A percentile compares a stretch with the other conserved stretches of the same genome.
Evolutionary conservation across 1,139 yeast species (phyloP).

Genomic region (Meyerozyma sp.): DNA sequence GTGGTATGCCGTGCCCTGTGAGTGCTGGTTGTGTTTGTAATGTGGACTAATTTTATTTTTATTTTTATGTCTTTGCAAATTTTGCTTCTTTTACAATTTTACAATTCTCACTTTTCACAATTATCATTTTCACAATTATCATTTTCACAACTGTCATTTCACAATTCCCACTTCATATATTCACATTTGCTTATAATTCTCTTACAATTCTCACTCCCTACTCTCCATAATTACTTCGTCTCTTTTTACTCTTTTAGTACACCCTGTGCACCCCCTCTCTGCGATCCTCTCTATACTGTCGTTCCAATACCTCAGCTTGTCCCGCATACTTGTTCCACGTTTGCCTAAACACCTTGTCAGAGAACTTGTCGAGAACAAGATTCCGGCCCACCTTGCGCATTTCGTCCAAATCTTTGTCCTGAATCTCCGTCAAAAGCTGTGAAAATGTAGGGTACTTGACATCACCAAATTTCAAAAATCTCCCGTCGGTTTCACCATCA

Average conservation of each 20-base stretch:
- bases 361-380: constrained; percentile 56
- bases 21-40: too few species aligned
- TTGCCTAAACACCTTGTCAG: constrained; percentile 56
- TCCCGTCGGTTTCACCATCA: constrained; percentile 8
- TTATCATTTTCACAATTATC: neutral
- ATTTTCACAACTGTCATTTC: too few species aligned
- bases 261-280: constrained; percentile 37
- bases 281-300: constrained; percentile 26
- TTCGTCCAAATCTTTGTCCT: constrained; percentile 28
- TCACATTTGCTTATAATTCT: too few species aligned
- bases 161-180: too few species aligned
- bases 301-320: constrained; percentile 35
- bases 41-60: too few species aligned
- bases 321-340: constrained; percentile 52
- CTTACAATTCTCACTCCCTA: too few species aligned
- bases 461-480: constrained; percentile 13
- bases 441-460: constrained; percentile 37
- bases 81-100: neutral
- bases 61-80: too few species aligned
- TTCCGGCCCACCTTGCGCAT: constrained; percentile 50
- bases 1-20: too few species aligned
- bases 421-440: constrained; percentile 29
- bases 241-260: constrained; percentile 18
- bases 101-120: neutral
- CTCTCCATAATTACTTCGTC: too few species aligned